Evolutionary conservation across 257 asterid genomes (phyloP).

Genomic region (Solanum sitiens): DNA sequence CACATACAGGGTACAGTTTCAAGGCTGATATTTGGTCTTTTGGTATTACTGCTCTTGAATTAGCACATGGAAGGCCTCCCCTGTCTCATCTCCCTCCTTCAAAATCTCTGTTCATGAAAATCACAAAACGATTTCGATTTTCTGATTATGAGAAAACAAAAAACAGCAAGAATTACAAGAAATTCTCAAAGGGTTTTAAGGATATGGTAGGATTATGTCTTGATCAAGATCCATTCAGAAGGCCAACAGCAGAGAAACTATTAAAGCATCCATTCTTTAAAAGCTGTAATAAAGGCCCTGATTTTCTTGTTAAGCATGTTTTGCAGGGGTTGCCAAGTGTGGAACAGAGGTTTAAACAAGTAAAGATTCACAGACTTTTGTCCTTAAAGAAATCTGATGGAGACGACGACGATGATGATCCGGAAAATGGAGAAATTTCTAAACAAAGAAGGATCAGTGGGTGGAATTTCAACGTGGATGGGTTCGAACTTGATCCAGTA

Average conservation of each 20-base stretch:
- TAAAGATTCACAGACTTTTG: background rate
- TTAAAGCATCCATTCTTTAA: constrained; percentile 63
- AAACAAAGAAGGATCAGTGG: constrained; percentile 78
- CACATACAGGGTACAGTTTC: constrained; percentile 34
- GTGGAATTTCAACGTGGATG: constrained; percentile 73
- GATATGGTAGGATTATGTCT: constrained; percentile 77
- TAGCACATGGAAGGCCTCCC: constrained; percentile 92
- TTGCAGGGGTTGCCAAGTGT: constrained; percentile 58
- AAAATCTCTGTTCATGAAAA: constrained; percentile 65
- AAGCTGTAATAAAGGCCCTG: constrained; percentile 45
- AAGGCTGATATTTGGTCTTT: constrained; percentile 95
- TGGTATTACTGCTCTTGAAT: constrained; percentile 74
- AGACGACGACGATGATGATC: constrained; percentile 9
- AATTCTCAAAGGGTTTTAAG: constrained; percentile 55
- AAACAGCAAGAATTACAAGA: constrained; percentile 34
- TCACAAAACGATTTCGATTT: constrained; percentile 58
- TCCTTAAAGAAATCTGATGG: constrained; percentile 7
- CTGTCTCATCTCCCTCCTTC: constrained; percentile 74
- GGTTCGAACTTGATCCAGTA: constrained; percentile 61
- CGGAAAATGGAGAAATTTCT: constrained; percentile 1
- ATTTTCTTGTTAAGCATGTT: constrained; percentile 51
- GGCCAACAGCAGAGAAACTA: constrained; percentile 68
- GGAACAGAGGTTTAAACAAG: constrained; percentile 37
- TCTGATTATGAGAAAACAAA: constrained; percentile 56
- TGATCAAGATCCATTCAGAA: constrained; percentile 67